These are phyloP conservation scores for Wallacemonas rigidus DNA, from an alignment of 208 protist species.

Conservation along the genomic window DNA sequence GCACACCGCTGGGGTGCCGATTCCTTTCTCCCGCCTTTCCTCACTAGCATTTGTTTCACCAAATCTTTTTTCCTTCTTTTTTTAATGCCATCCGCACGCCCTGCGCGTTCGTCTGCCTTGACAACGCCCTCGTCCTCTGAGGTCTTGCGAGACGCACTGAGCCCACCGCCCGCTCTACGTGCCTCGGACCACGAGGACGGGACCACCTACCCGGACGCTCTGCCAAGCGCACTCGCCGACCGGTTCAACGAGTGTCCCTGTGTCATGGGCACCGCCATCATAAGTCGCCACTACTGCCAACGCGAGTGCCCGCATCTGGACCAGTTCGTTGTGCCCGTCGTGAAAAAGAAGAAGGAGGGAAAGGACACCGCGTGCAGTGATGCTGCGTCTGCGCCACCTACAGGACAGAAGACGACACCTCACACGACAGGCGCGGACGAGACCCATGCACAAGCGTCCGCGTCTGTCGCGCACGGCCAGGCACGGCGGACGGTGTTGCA, in stretches of 20 bases:
- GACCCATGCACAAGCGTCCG: no score
- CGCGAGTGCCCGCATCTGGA: background rate
- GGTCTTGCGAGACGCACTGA: background rate
- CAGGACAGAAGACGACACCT: no score
- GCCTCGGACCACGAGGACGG: background rate
- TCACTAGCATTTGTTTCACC: no score
- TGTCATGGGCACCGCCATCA: background rate
- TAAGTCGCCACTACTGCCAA: background rate
- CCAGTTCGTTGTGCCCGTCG: background rate
- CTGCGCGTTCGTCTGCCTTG: background rate
- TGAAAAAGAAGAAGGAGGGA: background rate
- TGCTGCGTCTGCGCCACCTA: no score
- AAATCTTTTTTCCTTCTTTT: no score
- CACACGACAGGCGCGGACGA: no score
- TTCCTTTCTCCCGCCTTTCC: no score
- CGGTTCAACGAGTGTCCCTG: background rate
- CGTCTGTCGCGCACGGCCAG: no score
- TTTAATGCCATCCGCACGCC: background rate
- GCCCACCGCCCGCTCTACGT: background rate
- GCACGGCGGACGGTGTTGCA: background rate
- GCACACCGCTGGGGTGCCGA: no score
- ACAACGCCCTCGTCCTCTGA: background rate
- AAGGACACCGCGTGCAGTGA: no score
- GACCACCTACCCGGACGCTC: background rate
- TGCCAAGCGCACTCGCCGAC: constrained; percentile 4